Base-by-base conservation (phyloP, 495 filamentous ascomycete species). In the Tetracladium setigerum region DNA sequence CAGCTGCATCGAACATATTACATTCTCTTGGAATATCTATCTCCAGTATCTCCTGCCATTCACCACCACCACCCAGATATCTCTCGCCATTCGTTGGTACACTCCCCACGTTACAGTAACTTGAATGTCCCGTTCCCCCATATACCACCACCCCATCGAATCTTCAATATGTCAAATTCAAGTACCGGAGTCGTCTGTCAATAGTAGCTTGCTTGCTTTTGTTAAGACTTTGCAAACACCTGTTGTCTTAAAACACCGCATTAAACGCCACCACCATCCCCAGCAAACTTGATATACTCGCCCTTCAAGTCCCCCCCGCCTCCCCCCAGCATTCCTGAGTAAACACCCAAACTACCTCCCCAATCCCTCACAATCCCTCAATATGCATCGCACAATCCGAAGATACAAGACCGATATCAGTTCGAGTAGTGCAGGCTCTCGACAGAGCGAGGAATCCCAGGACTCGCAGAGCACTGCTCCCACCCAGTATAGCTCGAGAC, bases 401-500 rank as follows among this genome's bases (percentile, higher is more conserved):
- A 50, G 46, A 50, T 35, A 47, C 37, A 35, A 68, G 33, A 72
- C 64, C 19, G 43, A 46, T 17, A n/a, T 15, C 14, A 53, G 49
- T 50, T 62, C 69, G 45, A 68, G 73, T 54, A 82, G 77, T 53
- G 74, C 74, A 31, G 76, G 72, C 52, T 81, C 77, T 30, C 77
- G 77, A 42, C 71, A 74, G 47, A 84, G 81, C 54, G 69, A 80
- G 49, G 72, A 70, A 47, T 86, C 84, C 22, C 73, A 78, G 49
- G 72, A 65, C 10, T 86, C 86, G 13, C 70, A 72, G 60, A 85
- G 82, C 52, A 89, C 83, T 5, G 77, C 74, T 12, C 78, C 82
- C 24, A 89, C 84, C 13, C 47, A 71, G 9, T 69, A 79, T 39
- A 69, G 81, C 59, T 85, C 81, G 58, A 63, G 67, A 19, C 69